Base-by-base conservation (phyloP, 2,329 filamentous ascomycete genomes). In the Gnomoniopsis sp. region DNA sequence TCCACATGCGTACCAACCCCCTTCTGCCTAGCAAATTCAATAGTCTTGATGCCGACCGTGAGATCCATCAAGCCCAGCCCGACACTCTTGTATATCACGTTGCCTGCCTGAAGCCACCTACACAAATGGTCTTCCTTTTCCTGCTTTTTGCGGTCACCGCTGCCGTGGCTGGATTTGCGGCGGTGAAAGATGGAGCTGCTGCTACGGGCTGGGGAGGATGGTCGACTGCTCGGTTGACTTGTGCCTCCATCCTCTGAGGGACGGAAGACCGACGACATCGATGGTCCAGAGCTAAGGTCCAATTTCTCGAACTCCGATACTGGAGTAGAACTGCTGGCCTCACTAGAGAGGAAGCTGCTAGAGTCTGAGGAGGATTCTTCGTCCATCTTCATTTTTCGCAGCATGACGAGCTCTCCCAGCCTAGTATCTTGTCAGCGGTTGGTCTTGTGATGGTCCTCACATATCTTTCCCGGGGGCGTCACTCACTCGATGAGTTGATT, bases 401-500 rank as follows among this genome's bases (percentile, higher is more conserved):
- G 77, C 81, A 87, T 85, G 14, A 85, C 82, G 3, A 97, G 76
- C 69, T 97, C 93, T 3, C 93, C 93, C 1, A 97, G 76, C 71
- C 82, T 85, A 41, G 19, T 14, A 2, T 44, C 7, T 6, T 19
- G 34, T 57, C 38, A 56, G 57, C 22, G 23, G 0, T 10, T 8
- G 6, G 1, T 14, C 12, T 11, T 23, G 4, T 6, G 21, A 12
- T 7, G 17, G 33, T 17, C 33, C 43, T 3, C 2, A 11, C 12
- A 6, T 1, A 10, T 3, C 6, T 33, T 14, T 6, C 11, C 26
- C 4, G 3, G 8, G 3, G 8, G 22, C 0, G 23, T 26, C 7
- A 76, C 81, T 72, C 69, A 85, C 83, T 97, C 93, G 0, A 96
- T 90, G 3, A 97, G 81, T 65, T 96, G 88, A 49, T 86, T 81